A percentile compares a stretch with the other conserved stretches of the same genome.
These are phyloP conservation scores for Beauveria brongniartii DNA, from an alignment of 2,329 filamentous ascomycete genomes.

Conservation along the genomic window DNA sequence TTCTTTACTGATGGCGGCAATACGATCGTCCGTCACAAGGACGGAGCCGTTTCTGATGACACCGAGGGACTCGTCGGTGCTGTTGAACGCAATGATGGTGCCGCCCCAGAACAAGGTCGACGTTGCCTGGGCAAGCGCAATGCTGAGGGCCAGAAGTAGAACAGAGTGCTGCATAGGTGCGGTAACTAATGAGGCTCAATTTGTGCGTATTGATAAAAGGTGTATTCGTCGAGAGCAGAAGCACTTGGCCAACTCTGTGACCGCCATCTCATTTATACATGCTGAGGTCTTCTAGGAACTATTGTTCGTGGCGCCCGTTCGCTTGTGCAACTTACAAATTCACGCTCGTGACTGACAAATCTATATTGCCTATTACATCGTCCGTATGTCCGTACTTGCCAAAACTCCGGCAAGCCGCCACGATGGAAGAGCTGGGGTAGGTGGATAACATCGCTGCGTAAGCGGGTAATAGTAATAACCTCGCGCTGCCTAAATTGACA, in stretches of 20 bases:
- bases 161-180: neutral
- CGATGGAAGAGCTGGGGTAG: too few relatives aligned
- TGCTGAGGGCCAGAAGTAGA: neutral
- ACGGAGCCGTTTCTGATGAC: conserved; percentile 33
- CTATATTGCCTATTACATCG: too few relatives aligned
- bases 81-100: conserved; percentile 35
- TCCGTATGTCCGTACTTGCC: too few relatives aligned
- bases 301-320: neutral
- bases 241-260: neutral
- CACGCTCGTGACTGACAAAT: neutral
- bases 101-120: conserved; percentile 24
- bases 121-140: neutral
- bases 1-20: neutral
- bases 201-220: neutral
- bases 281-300: too few relatives aligned
- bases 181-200: neutral
- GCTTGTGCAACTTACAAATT: neutral
- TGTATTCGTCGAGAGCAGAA: too few relatives aligned
- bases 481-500: too few relatives aligned
- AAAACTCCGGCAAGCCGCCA: too few relatives aligned
- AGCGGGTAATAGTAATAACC: too few relatives aligned
- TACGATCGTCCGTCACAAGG: conserved; percentile 21
- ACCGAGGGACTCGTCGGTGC: conserved; percentile 22
- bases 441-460: too few relatives aligned
- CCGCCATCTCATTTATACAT: neutral